Evolutionary conservation across 1,139 yeast genomes (phyloP).

Genomic region (Hemisphaericaspora xylanilytica): DNA sequence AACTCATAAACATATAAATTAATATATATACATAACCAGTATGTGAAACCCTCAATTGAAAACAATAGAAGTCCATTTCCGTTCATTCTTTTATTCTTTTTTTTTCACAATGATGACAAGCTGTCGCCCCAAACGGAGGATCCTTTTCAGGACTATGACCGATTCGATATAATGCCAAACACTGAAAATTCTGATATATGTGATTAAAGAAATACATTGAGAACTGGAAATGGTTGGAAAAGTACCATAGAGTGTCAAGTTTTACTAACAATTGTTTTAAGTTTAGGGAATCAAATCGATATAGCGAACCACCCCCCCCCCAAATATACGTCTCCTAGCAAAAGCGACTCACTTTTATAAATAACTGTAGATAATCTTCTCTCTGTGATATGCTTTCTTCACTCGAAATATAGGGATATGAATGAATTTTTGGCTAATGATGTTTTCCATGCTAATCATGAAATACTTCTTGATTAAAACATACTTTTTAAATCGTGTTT

Average conservation of each 20-base stretch:
- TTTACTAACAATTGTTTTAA: too few relatives aligned
- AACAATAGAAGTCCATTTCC: too few relatives aligned
- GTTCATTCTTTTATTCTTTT: too few relatives aligned
- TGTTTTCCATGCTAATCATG: conserved; percentile 55
- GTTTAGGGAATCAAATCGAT: too few relatives aligned
- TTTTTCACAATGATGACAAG: conserved; percentile 39
- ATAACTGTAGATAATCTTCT: neutral
- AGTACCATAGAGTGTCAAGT: too few relatives aligned
- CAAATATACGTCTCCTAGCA: too few relatives aligned
- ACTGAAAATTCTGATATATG: conserved; percentile 50
- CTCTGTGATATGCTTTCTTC: neutral
- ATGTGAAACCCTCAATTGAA: too few relatives aligned
- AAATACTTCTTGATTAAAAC: conserved; percentile 41
- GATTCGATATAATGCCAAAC: conserved; percentile 53
- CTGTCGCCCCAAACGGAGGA: conserved; percentile 61
- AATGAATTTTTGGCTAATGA: conserved; percentile 33
- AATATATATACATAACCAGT: too few relatives aligned
- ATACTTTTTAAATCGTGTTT: conserved; percentile 29
- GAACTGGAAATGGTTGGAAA: too few relatives aligned
- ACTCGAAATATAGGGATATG: neutral
- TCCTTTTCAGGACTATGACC: conserved; percentile 58
- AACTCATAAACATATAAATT: neutral
- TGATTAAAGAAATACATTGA: neutral
- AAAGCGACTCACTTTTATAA: neutral
- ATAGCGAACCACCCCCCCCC: too few relatives aligned